These are phyloP conservation scores for Croton setiger DNA, from an alignment of 441 rosid species.

Conservation along the genomic window DNA sequence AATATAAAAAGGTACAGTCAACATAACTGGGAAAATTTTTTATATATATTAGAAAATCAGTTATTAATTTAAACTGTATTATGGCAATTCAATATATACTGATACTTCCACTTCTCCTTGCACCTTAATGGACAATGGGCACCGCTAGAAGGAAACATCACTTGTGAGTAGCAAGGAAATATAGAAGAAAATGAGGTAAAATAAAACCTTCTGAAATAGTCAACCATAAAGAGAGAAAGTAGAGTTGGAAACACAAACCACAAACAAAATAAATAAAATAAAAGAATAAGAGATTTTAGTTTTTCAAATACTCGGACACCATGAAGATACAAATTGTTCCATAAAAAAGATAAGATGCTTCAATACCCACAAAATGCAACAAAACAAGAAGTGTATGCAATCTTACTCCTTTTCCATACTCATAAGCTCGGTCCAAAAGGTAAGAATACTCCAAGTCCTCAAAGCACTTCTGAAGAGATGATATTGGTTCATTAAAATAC, in stretches of 20 bases:
- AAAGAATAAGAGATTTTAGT: neutral
- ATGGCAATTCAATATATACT: neutral
- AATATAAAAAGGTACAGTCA: neutral
- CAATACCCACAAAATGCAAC: neutral
- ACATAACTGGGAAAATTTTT: neutral
- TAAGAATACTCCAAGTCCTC: constrained; percentile 84
- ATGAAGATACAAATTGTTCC: neutral
- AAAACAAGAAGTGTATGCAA: constrained; percentile 11
- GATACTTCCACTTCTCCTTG: neutral
- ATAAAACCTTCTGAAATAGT: neutral
- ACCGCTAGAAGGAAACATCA: neutral
- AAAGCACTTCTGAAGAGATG: constrained; percentile 93
- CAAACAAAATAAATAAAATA: neutral
- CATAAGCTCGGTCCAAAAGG: constrained; percentile 76
- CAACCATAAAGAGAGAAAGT: neutral
- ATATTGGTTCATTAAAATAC: constrained; percentile 92
- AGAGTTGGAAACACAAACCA: neutral
- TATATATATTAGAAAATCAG: neutral
- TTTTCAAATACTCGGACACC: neutral
- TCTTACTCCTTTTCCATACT: constrained; percentile 75
- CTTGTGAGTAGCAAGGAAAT: neutral
- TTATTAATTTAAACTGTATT: neutral
- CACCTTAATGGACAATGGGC: neutral
- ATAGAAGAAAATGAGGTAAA: neutral
- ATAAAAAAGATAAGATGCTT: neutral